These are phyloP conservation scores for Lactarius indigo DNA, from an alignment of 768 basidiomycete species.

Conservation along the genomic window DNA sequence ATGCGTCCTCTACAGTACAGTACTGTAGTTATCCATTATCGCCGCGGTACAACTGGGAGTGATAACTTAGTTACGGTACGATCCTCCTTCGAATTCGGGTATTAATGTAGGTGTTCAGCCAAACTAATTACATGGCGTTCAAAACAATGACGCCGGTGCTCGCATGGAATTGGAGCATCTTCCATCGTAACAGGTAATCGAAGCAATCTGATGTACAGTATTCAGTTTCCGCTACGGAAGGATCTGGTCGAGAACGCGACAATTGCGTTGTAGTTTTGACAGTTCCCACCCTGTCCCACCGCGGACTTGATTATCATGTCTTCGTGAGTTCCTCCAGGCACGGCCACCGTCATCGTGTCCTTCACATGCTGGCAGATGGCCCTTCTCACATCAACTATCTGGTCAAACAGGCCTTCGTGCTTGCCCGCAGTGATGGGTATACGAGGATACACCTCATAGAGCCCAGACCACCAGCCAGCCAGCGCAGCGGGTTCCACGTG, in stretches of 20 bases:
- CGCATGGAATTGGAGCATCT: background rate
- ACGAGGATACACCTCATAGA: background rate
- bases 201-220: background rate
- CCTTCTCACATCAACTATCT: background rate
- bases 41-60: background rate
- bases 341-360: conserved; percentile 1
- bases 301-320: conserved; percentile 9
- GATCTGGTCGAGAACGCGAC: background rate
- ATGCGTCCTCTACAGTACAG: too few relatives aligned
- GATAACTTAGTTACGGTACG: background rate
- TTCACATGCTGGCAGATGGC: background rate
- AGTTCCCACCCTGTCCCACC: conserved; percentile 2
- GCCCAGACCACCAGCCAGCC: conserved; percentile 1
- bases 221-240: background rate
- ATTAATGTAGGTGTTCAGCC: too few relatives aligned
- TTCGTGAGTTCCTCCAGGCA: background rate
- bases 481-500: background rate
- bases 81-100: background rate
- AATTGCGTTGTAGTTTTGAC: background rate
- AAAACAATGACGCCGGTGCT: background rate
- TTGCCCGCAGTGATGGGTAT: conserved; percentile 1
- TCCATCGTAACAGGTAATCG: background rate
- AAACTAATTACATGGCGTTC: background rate
- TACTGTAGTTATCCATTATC: background rate
- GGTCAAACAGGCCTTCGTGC: background rate